Evolutionary conservation across 2,329 filamentous ascomycete species (phyloP).

Genomic region (Fusarium phyllophilum): DNA sequence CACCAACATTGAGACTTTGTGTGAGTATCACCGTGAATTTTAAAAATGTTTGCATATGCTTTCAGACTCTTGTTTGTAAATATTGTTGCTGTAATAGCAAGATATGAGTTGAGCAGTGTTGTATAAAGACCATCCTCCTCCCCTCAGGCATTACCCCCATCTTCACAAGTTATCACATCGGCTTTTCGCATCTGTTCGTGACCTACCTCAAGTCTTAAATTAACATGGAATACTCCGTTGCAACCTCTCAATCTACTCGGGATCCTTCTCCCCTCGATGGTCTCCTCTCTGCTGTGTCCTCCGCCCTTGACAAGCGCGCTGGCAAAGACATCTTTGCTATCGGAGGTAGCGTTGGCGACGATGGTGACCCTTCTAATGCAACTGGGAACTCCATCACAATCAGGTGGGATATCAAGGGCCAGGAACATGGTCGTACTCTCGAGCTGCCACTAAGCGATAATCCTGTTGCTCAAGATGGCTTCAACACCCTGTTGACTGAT

Average conservation of each 20-base stretch:
- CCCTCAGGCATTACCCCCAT: not conserved
- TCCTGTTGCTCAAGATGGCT: not conserved
- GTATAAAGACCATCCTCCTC: not conserved
- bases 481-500: not conserved
- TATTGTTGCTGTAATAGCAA: too few species aligned
- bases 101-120: not conserved
- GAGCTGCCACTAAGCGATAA: not conserved
- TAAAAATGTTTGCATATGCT: not conserved
- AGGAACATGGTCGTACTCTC: not conserved
- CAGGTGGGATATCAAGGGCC: not conserved
- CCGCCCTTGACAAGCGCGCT: not conserved
- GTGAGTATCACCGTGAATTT: not conserved
- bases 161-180: not conserved
- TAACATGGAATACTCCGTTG: not conserved
- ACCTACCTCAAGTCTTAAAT: accelerated
- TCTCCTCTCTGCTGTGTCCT: not conserved
- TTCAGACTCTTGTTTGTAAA: accelerated
- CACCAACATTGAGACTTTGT: not conserved
- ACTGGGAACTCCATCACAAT: not conserved
- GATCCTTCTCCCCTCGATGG: not conserved
- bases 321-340: conserved; percentile 22
- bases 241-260: accelerated
- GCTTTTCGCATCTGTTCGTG: not conserved
- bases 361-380: accelerated
- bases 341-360: not conserved